A percentile compares a stretch with the other conserved stretches of the same genome.
These are phyloP conservation scores for Bacidia rubella DNA, from an alignment of 495 filamentous ascomycete species.

Conservation along the genomic window DNA sequence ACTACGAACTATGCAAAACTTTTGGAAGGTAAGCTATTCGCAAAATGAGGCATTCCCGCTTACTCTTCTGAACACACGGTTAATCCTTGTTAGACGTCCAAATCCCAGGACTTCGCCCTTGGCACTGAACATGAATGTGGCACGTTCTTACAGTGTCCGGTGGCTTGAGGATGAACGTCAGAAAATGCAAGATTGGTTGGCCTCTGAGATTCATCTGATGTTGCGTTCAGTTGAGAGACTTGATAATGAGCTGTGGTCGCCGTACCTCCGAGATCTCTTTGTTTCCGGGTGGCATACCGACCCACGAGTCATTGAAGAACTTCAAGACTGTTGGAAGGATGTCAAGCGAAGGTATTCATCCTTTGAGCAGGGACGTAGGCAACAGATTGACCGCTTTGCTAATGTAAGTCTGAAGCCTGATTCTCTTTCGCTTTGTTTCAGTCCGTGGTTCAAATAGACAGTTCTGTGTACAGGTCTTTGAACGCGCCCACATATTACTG, in stretches of 20 bases:
- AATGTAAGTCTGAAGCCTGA: background rate
- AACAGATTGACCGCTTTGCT: background rate
- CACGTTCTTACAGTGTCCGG: background rate
- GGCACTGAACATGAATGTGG: background rate
- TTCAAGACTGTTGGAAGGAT: background rate
- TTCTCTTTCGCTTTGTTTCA: too few relatives aligned
- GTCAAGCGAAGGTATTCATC: background rate
- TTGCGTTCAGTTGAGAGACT: background rate
- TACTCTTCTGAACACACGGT: background rate
- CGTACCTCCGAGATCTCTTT: background rate
- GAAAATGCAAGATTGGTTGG: background rate
- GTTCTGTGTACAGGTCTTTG: too few relatives aligned
- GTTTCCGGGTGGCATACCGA: background rate
- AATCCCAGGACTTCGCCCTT: background rate
- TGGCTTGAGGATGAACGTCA: background rate
- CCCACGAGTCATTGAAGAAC: background rate
- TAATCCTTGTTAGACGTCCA: background rate
- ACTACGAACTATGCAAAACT: background rate
- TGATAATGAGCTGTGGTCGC: background rate
- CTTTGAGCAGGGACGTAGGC: background rate
- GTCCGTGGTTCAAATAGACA: too few relatives aligned
- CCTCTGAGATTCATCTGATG: background rate
- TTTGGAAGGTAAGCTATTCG: background rate
- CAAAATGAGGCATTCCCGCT: too few relatives aligned
- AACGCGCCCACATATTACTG: slow-evolving; percentile 12